A percentile compares a stretch with the other conserved stretches of the same genome.
phyloP scores from a whole-genome alignment of 1,139 yeast genomes.

The Fermentozyma sake region DNA sequence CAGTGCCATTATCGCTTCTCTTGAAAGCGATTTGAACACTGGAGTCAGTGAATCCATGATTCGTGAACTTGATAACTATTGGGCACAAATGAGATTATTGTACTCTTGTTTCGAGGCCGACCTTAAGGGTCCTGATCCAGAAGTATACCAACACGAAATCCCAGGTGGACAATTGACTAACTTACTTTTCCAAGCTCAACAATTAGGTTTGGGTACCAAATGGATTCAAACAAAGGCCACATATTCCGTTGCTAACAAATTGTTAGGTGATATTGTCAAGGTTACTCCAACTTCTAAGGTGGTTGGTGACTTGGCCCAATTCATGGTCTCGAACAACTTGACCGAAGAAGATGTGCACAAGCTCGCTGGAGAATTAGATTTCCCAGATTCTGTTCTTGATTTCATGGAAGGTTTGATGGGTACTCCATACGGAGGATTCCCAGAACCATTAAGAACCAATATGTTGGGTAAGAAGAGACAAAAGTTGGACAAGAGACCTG shows the following conservation, averaged over 20 bases:
- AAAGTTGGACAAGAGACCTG: slow-evolving; percentile 86
- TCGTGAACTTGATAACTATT: slow-evolving; percentile 83
- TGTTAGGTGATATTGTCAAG: slow-evolving; percentile 94
- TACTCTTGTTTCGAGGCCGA: slow-evolving; percentile 98
- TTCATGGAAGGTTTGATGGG: slow-evolving; percentile 99
- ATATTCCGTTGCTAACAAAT: slow-evolving; percentile 81
- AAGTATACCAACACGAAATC: slow-evolving; percentile 94
- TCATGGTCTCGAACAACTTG: slow-evolving; percentile 94
- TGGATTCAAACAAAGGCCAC: slow-evolving; percentile 96
- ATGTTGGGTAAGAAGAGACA: slow-evolving; percentile 81
- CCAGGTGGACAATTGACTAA: slow-evolving; percentile 99
- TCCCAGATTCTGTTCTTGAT: slow-evolving; percentile 97
- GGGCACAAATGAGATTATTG: slow-evolving; percentile 97
- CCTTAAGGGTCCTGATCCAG: slow-evolving; percentile 98
- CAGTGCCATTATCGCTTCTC: slow-evolving; percentile 85
- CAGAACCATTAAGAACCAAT: slow-evolving; percentile 93
- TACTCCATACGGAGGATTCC: slow-evolving; percentile 99
- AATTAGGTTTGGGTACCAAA: slow-evolving; percentile 92
- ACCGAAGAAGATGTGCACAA: slow-evolving; percentile 79
- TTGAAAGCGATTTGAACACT: slow-evolving; percentile 81
- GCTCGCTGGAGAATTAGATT: slow-evolving; percentile 85
- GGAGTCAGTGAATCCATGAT: slow-evolving; percentile 66
- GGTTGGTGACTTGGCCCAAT: slow-evolving; percentile 98
- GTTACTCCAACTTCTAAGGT: slow-evolving; percentile 99
- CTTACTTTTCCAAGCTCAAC: slow-evolving; percentile 97